Base-by-base conservation (phyloP, 1,284 basidiomycete species). In the Salmacisia buchloeana region DNA sequence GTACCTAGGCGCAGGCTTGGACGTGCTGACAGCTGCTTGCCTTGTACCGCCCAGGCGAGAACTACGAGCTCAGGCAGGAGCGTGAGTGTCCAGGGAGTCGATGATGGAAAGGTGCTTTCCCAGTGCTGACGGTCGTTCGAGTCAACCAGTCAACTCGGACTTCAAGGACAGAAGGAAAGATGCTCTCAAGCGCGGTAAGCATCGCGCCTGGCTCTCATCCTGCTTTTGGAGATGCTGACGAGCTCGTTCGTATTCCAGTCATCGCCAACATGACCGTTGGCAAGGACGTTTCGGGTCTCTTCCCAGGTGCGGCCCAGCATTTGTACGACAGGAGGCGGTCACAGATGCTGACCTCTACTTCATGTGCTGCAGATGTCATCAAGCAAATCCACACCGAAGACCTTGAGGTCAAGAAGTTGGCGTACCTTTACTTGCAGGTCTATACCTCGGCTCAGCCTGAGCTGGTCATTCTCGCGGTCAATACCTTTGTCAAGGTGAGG, bases 361-460 rank as follows among this genome's bases (percentile, higher is more conserved):
- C 35, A 15, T 38, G 7, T 31, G 12, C 34, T 43, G 73, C 74
- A 12, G 92, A 97, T 81, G 94, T 98, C 27, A 88, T 99, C 79
- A 97, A 97, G 85, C 97, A 97, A 82, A 97, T 97, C 92, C 78
- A 92, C 80, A 92, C 91, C 25, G 91, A 93, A 43, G 90, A 94
- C 79, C 85, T 94, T 60, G 92, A 94, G 79, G 91, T 94, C 81
- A 94, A 94, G 85, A 94, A 94, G 81, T 89, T 98, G 52, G 94
- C 97, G 27, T 98, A 98, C 78, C 87, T 97, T 52, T 98, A 97
- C 81, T 87, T 97, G 64, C 97, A 97, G 89, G 96, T 97, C 83
- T 97, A 97, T 75, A 93, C 94, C 59, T 96, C 96, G 80, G 94
- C 94, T 0, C 94, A 98, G 79, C 94, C 96, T 0, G 94, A 98